Evolutionary conservation across 2,329 filamentous ascomycete genomes (phyloP).

Genomic region (Cadophora sp.): DNA sequence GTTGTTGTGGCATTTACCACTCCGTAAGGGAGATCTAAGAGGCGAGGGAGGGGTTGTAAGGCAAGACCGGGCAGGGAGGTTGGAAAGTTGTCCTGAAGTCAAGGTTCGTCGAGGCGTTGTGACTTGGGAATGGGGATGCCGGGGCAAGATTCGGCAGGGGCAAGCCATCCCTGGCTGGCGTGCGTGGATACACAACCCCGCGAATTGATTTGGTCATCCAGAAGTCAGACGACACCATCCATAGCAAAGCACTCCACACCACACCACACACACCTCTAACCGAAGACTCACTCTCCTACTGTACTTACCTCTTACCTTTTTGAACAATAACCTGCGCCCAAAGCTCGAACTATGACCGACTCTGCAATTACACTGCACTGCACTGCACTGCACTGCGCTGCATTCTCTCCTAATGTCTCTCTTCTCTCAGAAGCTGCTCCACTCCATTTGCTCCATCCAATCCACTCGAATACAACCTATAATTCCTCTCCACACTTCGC

Average conservation of each 20-base stretch:
- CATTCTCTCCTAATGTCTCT: conserved; percentile 1
- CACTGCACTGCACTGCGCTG: neutral
- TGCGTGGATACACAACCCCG: conserved; percentile 18
- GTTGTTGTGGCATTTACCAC: neutral
- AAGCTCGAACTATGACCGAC: conserved; percentile 4
- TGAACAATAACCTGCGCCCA: neutral
- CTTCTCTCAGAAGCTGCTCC: neutral
- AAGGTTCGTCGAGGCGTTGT: neutral
- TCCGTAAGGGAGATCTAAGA: neutral
- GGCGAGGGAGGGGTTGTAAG: neutral
- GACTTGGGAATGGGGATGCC: neutral
- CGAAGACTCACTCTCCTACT: neutral
- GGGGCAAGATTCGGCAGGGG: neutral
- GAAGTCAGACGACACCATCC: conserved; percentile 24
- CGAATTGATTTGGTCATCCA: conserved; percentile 21
- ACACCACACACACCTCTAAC: neutral
- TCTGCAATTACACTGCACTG: conserved; percentile 1
- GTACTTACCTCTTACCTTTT: neutral
- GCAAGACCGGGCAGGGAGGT: neutral
- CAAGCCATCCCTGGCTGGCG: conserved; percentile 4
- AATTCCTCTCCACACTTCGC: neutral
- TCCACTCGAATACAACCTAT: neutral
- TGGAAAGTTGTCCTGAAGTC: neutral
- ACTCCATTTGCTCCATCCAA: neutral
- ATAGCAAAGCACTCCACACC: neutral